Base-by-base conservation (phyloP, 768 basidiomycete species). In the Collybia nuda region DNA sequence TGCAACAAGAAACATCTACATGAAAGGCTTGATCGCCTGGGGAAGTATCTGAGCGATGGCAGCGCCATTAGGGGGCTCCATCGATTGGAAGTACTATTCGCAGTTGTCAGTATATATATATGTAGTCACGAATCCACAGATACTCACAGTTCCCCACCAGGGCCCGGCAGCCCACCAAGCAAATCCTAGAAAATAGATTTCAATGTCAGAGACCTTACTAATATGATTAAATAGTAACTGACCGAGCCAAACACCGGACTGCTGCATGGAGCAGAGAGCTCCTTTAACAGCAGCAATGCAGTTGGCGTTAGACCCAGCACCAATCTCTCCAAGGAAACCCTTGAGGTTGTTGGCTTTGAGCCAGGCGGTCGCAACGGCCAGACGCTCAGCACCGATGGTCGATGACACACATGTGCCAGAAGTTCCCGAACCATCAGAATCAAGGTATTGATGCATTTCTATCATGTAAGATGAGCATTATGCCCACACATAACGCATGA, bases 361-460 rank as follows among this genome's bases (percentile, higher is more conserved):
- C 84, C 84, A 84, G 15, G 64, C 56, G 2, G 84, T 84, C 7
- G 84, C 84, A 28, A 61, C 75, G 24, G 74, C 68, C 36, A 85
- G 64, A 56, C 82, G 81, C 56, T 82, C 77, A 17, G 72, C 74
- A 48, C 82, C 82, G 58, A 85, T 83, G 23, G 80, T 83, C 15
- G 75, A 67, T 7, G 77, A 81, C 32, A 85, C 82, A 59, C 84
- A 86, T 21, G 66, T 73, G 1, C 59, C 60, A 41, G 63, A 73
- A 6, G 82, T 84, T 44, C 81, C 81, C 17, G 81, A 83, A 55
- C 80, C 76, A 58, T 86, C 83, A 29, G 75, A 77, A 64, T 85
- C 83, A 56, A 86, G 82, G 70, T 86, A 86, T 62, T 85, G 82
- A 63, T 86, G 83, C 80, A 85, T 84, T 61, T 86, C 81, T 79